phyloP scores from a whole-genome alignment of 176 grass and related monocot genomes.

The Calamus simplicifolius region DNA sequence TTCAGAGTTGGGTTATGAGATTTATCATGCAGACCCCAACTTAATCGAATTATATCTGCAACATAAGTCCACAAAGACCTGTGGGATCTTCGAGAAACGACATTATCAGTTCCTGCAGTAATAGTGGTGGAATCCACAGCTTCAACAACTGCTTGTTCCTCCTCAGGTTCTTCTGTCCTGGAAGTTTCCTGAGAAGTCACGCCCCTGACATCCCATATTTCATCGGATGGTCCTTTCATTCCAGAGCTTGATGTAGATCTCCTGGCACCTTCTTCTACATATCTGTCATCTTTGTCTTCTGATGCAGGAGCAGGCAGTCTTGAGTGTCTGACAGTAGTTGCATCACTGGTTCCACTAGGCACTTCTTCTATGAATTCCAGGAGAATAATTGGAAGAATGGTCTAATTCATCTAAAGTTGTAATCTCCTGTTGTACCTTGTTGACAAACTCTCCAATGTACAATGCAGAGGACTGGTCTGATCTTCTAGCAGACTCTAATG shows the following conservation, averaged over 20 bases:
- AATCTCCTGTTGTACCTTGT: constrained; percentile 41
- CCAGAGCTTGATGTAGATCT: constrained; percentile 45
- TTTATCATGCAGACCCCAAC: constrained; percentile 53
- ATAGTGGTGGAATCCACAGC: constrained; percentile 27
- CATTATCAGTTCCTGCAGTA: constrained; percentile 49
- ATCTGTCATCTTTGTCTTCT: constrained; percentile 31
- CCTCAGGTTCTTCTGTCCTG: constrained; percentile 32
- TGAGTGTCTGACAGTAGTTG: not conserved
- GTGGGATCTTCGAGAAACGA: constrained; percentile 42
- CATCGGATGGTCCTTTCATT: constrained; percentile 64
- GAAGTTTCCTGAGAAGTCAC: constrained; percentile 53
- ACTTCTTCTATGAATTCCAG: too few species aligned
- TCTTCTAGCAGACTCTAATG: constrained; percentile 62
- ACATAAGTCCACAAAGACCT: constrained; percentile 82
- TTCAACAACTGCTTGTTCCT: constrained; percentile 30
- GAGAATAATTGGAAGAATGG: too few species aligned
- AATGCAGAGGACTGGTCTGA: constrained; percentile 71
- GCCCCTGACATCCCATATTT: constrained; percentile 55
- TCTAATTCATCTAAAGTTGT: constrained; percentile 19
- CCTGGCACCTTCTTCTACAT: constrained; percentile 29
- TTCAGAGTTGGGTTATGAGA: constrained; percentile 41
- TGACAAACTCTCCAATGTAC: constrained; percentile 55
- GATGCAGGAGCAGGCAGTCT: constrained; percentile 1
- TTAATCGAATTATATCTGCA: constrained; percentile 80
- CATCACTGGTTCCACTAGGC: not conserved